Evolutionary conservation across 2,329 filamentous ascomycete genomes (phyloP).

Genomic region (Neopestalotiopsis rosae): DNA sequence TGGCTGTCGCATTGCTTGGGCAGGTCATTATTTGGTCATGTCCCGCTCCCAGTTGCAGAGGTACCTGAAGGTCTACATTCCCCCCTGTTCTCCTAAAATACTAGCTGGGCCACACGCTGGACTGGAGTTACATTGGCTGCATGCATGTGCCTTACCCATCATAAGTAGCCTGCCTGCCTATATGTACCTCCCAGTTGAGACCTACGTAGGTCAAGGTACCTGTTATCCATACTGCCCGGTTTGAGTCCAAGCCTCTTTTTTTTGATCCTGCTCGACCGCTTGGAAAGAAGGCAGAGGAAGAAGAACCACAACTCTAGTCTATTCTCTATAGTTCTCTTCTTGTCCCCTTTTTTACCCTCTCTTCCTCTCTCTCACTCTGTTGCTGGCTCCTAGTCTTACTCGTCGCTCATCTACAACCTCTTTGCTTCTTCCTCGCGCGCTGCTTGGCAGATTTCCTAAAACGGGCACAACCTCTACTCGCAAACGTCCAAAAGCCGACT

Average conservation of each 20-base stretch:
- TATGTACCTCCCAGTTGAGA: too few species aligned
- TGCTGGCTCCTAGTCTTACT: not conserved
- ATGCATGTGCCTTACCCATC: not conserved
- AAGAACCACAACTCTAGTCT: slow-evolving; percentile 1
- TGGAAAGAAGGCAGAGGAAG: not conserved
- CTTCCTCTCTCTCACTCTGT: not conserved
- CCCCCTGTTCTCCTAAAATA: not conserved
- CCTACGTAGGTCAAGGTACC: not conserved
- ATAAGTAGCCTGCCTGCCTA: not conserved
- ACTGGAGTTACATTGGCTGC: not conserved
- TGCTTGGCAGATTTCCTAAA: not conserved
- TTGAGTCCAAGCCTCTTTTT: not conserved
- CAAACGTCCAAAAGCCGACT: not conserved
- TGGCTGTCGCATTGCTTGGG: not conserved
- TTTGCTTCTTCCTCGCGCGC: not conserved
- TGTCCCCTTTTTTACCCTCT: not conserved
- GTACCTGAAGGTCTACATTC: not conserved
- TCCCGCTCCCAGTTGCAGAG: not conserved
- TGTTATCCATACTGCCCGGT: not conserved
- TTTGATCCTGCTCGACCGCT: slow-evolving; percentile 1
- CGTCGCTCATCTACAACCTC: not conserved
- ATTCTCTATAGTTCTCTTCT: not conserved
- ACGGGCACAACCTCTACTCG: not conserved
- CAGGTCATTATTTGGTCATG: slow-evolving; percentile 2
- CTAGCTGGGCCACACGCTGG: not conserved